Conservation (phyloP, 2,329 filamentous ascomycete species). For the Emergomyces pasteurianus region DNA sequence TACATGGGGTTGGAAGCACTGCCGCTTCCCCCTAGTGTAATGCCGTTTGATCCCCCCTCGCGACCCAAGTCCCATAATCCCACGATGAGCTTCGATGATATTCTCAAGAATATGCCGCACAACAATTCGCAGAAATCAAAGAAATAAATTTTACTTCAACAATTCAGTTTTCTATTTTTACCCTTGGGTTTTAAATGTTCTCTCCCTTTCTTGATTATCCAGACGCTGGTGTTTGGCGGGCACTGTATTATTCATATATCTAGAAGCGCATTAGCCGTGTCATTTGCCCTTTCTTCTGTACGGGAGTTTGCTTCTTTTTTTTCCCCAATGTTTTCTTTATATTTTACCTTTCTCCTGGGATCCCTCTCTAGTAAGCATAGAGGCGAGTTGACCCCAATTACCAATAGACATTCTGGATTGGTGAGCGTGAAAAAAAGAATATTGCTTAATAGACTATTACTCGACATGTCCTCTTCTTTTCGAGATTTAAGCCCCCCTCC, state of each 20-base stretch:
- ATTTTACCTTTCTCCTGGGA: not conserved
- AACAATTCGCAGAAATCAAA: conserved; percentile 22
- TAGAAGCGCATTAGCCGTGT: not conserved
- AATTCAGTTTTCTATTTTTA: not conserved
- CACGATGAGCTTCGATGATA: conserved; percentile 39
- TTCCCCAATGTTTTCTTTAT: not conserved
- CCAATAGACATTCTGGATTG: not conserved
- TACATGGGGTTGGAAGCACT: conserved; percentile 35
- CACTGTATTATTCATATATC: not conserved
- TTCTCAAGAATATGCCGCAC: conserved; percentile 29
- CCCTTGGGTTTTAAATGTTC: not conserved
- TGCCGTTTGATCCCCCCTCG: conserved; percentile 28
- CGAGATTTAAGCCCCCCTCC: no score
- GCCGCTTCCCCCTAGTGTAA: conserved; percentile 31
- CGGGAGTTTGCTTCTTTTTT: not conserved
- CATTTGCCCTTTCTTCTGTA: not conserved
- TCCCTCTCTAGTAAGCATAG: not conserved
- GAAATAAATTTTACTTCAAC: conserved; percentile 7
- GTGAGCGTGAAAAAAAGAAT: not conserved
- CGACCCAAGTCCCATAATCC: conserved; percentile 34
- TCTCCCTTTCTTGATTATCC: not conserved
- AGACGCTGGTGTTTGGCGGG: not conserved
- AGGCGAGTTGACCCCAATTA: not conserved
- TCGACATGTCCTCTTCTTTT: not conserved
- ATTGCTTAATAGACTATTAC: not conserved